These are phyloP conservation scores for Diutina sp. DNA, from an alignment of 1,139 yeast genomes.

Conservation along the genomic window DNA sequence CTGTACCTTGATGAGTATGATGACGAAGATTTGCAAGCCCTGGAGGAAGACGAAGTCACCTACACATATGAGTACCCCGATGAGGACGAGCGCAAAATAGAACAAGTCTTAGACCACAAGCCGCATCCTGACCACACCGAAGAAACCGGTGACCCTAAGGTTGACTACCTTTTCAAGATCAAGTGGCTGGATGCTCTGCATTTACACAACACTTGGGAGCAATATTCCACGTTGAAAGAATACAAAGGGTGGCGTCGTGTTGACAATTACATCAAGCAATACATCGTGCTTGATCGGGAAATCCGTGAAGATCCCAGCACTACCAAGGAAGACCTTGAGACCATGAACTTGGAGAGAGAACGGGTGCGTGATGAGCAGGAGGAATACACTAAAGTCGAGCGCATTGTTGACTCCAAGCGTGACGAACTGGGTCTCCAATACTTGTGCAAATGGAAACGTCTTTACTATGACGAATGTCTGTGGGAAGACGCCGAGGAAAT, in stretches of 20 bases:
- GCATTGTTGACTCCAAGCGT: conserved; percentile 82
- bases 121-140: conserved; percentile 22
- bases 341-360: conserved; percentile 85
- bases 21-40: conserved; percentile 38
- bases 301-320: conserved; percentile 68
- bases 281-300: conserved; percentile 59
- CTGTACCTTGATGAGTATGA: conserved; percentile 57
- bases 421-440: conserved; percentile 59
- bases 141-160: conserved; percentile 40
- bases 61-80: conserved; percentile 27
- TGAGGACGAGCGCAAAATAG: conserved; percentile 34
- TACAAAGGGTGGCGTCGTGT: conserved; percentile 71
- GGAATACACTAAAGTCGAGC: conserved; percentile 77
- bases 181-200: conserved; percentile 90
- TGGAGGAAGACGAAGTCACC: conserved; percentile 28
- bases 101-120: conserved; percentile 42
- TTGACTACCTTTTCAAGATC: conserved; percentile 49
- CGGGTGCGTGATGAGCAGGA: conserved; percentile 72
- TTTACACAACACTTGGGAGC: conserved; percentile 92
- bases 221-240: conserved; percentile 42
- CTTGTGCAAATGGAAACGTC: conserved; percentile 85
- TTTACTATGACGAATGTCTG: conserved; percentile 90
- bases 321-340: conserved; percentile 82
- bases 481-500: conserved; percentile 93
- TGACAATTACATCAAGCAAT: conserved; percentile 81